These are phyloP conservation scores for Turritis glabra DNA, from an alignment of 345 rosid species.

Conservation along the genomic window DNA sequence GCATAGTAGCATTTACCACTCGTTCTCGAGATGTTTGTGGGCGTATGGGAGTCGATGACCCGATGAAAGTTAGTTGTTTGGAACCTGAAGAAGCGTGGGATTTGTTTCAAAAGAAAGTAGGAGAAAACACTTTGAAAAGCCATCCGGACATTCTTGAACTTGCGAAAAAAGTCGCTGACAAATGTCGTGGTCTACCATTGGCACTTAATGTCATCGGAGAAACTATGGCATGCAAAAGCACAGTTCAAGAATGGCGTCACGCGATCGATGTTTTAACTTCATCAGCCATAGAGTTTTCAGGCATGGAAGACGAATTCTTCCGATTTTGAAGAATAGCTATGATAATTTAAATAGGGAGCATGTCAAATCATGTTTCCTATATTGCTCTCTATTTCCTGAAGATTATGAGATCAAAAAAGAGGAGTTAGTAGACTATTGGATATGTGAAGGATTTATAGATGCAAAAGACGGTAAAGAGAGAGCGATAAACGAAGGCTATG, in stretches of 20 bases:
- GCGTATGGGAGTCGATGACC: not conserved
- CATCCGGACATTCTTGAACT: conserved; percentile 29
- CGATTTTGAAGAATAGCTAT: conserved; percentile 39
- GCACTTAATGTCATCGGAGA: conserved; percentile 41
- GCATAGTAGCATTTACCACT: not conserved
- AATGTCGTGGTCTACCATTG: conserved; percentile 37
- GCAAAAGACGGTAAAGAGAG: conserved; percentile 23
- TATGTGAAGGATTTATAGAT: conserved; percentile 22
- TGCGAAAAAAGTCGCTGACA: conserved; percentile 25
- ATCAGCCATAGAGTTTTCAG: not conserved
- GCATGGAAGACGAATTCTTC: conserved; percentile 34
- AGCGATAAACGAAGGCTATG: conserved; percentile 23
- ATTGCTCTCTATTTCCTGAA: conserved; percentile 20
- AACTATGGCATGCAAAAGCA: conserved; percentile 38
- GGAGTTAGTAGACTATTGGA: not conserved
- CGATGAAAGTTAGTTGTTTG: not conserved
- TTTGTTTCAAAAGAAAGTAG: conserved; percentile 9
- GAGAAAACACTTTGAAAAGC: not conserved
- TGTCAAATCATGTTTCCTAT: conserved; percentile 39
- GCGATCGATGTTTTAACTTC: conserved; percentile 21
- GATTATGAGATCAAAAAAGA: not conserved
- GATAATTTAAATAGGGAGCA: conserved; percentile 5
- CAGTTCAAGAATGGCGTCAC: conserved; percentile 37
- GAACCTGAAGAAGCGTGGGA: not conserved
- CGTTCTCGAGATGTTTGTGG: not conserved